phyloP scores from a whole-genome alignment of 768 basidiomycete genomes.

The Rhizopogon salebrosus region DNA sequence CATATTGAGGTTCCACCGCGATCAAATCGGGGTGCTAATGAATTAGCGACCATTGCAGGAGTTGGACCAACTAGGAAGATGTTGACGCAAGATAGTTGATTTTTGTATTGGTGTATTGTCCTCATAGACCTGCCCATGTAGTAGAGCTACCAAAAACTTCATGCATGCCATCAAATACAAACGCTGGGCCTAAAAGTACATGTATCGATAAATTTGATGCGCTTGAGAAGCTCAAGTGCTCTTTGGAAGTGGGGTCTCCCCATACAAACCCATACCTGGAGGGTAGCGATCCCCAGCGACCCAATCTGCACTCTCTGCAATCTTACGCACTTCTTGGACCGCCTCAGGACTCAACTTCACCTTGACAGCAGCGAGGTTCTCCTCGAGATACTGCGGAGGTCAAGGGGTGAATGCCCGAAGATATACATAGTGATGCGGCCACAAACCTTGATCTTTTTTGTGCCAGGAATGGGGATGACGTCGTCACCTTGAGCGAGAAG shows the following conservation, averaged over 20 bases:
- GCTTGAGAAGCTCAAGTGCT: not conserved
- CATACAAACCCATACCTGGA: conserved; percentile 6
- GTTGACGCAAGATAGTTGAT: too few species aligned
- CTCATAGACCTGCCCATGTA: too few species aligned
- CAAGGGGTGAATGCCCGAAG: not conserved
- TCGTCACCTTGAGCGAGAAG: conserved; percentile 33
- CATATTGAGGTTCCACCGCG: not conserved
- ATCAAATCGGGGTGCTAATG: too few species aligned
- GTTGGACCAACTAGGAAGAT: too few species aligned
- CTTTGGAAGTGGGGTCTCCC: conserved; percentile 14
- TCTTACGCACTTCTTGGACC: conserved; percentile 28
- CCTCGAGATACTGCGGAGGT: conserved; percentile 34
- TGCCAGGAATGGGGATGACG: conserved; percentile 38
- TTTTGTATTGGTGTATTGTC: too few species aligned
- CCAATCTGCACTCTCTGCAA: conserved; percentile 27
- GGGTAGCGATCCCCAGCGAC: conserved; percentile 24
- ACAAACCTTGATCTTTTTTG: conserved; percentile 27
- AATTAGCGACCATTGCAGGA: too few species aligned
- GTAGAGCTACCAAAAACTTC: too few species aligned
- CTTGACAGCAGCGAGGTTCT: conserved; percentile 35
- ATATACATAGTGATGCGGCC: not conserved
- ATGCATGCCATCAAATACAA: too few species aligned
- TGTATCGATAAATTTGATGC: too few species aligned
- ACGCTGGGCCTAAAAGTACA: too few species aligned
- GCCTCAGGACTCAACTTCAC: conserved; percentile 33